These are phyloP conservation scores for Cryphonectria carpinicola DNA, from an alignment of 2,329 filamentous ascomycete species.

Conservation along the genomic window DNA sequence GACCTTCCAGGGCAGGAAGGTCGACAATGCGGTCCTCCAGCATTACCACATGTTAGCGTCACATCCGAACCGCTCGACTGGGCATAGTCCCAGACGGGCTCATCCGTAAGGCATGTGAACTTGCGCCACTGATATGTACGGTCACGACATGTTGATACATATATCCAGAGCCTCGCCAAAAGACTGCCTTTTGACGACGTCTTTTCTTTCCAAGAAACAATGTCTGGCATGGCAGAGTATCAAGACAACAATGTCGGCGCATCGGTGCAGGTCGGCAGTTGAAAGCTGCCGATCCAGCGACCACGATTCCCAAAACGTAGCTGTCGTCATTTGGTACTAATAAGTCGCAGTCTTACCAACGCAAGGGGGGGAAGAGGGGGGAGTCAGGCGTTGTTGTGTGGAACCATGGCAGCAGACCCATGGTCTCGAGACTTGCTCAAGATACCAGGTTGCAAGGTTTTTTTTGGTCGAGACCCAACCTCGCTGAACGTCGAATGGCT, in stretches of 20 bases:
- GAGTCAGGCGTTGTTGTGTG: background rate
- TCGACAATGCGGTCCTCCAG: constrained; percentile 1
- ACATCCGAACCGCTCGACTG: constrained; percentile 17
- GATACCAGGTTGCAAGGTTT: background rate
- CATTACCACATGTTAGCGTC: constrained; percentile 16
- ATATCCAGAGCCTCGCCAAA: background rate
- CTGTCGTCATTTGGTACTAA: constrained; percentile 22
- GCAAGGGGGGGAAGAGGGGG: background rate
- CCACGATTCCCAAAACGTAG: constrained; percentile 16
- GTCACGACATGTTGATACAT: constrained; percentile 12
- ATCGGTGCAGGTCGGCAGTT: constrained; percentile 16
- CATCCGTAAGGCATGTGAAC: constrained; percentile 13
- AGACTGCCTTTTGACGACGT: background rate
- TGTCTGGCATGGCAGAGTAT: background rate
- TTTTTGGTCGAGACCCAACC: background rate
- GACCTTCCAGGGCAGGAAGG: constrained; percentile 26
- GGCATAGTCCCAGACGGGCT: constrained; percentile 10
- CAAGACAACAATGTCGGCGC: constrained; percentile 18
- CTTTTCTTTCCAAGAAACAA: background rate
- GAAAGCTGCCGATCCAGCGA: constrained; percentile 19
- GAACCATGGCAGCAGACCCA: background rate
- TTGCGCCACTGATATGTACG: constrained; percentile 20
- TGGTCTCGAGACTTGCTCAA: constrained; percentile 1
- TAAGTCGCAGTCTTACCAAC: constrained; percentile 13
- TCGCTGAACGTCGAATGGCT: constrained; percentile 11